These are phyloP conservation scores for Dalechampia spathulata DNA, from an alignment of 441 rosid genomes.

Conservation along the genomic window DNA sequence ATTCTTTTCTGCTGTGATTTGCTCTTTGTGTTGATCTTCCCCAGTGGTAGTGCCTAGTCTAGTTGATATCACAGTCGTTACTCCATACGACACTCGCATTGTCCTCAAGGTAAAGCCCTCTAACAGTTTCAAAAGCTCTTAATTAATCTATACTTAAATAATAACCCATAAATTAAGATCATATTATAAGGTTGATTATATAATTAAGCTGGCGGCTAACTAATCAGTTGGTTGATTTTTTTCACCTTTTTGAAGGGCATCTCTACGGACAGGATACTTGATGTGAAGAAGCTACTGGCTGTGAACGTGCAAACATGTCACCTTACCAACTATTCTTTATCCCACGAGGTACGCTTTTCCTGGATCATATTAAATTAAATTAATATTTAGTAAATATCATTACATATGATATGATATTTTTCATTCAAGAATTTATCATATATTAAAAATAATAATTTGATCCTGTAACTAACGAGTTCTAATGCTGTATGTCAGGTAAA, in stretches of 20 bases:
- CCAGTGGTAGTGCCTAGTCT: slow-evolving; percentile 50
- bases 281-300: slow-evolving; percentile 44
- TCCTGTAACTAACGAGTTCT: background rate
- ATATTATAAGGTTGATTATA: no score
- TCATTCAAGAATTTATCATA: no score
- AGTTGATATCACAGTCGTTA: slow-evolving; percentile 44
- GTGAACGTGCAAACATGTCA: slow-evolving; percentile 48
- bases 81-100: slow-evolving; percentile 42
- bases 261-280: slow-evolving; percentile 60
- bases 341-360: slow-evolving; percentile 53
- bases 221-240: background rate
- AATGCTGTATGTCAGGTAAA: slow-evolving; percentile 33
- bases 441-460: no score
- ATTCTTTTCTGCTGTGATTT: slow-evolving; percentile 18
- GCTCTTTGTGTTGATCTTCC: no score
- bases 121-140: no score
- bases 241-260: slow-evolving; percentile 36
- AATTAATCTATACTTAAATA: no score
- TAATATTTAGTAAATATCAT: no score
- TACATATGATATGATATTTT: no score
- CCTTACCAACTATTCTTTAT: slow-evolving; percentile 44
- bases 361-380: background rate
- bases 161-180: no score
- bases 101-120: slow-evolving; percentile 53
- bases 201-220: no score